Percentiles rank a stretch among this genome's conserved stretches.
Evolutionary conservation across 805 yeast species (phyloP).

Genomic region (Metschnikowia kofuensis): DNA sequence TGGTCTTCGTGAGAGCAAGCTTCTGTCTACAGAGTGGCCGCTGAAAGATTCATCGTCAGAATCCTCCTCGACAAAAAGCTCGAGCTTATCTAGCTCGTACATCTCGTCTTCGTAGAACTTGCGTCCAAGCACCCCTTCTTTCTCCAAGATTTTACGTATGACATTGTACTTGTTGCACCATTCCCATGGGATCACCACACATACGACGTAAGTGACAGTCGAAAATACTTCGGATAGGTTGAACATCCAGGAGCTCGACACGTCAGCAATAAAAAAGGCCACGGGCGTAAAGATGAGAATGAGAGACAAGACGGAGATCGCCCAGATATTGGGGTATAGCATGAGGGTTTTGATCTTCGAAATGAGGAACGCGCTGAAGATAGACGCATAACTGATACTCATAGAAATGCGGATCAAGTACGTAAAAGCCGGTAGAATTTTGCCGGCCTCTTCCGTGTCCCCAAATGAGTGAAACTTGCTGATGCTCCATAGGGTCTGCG

Average conservation of each 20-base stretch:
- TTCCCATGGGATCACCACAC: slow-evolving; percentile 80
- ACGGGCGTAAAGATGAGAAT: slow-evolving; percentile 58
- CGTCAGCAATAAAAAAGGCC: slow-evolving; percentile 72
- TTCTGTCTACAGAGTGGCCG: background rate
- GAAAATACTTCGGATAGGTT: slow-evolving; percentile 72
- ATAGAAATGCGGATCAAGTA: slow-evolving; percentile 71
- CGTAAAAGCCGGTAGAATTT: slow-evolving; percentile 68
- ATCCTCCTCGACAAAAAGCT: slow-evolving; percentile 39
- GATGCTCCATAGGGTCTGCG: slow-evolving; percentile 70
- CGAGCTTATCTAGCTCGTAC: slow-evolving; percentile 39
- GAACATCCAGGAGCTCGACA: slow-evolving; percentile 71
- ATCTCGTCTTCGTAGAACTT: slow-evolving; percentile 68
- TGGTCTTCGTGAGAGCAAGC: slow-evolving; percentile 1
- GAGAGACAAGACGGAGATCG: slow-evolving; percentile 55
- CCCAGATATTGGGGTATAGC: slow-evolving; percentile 45
- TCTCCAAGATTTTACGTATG: slow-evolving; percentile 57
- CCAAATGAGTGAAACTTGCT: slow-evolving; percentile 47
- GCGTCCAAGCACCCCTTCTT: slow-evolving; percentile 72
- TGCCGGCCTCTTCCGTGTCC: slow-evolving; percentile 44
- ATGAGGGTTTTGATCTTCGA: slow-evolving; percentile 52
- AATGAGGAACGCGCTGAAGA: slow-evolving; percentile 54
- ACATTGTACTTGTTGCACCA: slow-evolving; percentile 70
- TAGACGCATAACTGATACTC: slow-evolving; percentile 63
- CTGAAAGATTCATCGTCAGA: slow-evolving; percentile 15
- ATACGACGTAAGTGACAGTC: slow-evolving; percentile 64